Percentiles rank a stretch among this genome's conserved stretches.
Conservation (phyloP, 768 basidiomycete genomes). For the Holtermanniella nyarrowii region DNA sequence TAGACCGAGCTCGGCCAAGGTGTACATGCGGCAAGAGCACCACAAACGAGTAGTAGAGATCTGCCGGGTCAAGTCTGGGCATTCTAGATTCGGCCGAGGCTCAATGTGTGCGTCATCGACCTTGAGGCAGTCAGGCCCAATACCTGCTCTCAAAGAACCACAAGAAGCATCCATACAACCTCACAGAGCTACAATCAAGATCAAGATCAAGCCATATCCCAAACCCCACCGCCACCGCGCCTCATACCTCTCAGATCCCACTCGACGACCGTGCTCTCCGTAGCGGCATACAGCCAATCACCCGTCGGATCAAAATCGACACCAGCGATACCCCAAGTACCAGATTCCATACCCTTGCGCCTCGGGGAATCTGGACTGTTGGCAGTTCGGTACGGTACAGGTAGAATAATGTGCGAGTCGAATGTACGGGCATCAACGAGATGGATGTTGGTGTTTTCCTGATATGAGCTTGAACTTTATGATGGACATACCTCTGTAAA, state of each 20-base stretch:
- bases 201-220: constrained; percentile 27
- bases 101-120: no score
- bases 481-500: constrained; percentile 67
- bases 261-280: constrained; percentile 58
- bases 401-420: constrained; percentile 43
- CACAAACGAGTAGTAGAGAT: no score
- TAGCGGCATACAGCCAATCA: constrained; percentile 58
- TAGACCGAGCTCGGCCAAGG: no score
- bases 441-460: constrained; percentile 77
- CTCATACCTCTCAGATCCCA: constrained; percentile 52
- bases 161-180: no score
- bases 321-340: constrained; percentile 50
- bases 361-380: not conserved
- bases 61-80: no score
- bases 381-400: constrained; percentile 21
- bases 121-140: no score
- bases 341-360: constrained; percentile 22
- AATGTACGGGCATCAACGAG: constrained; percentile 80
- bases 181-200: no score
- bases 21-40: no score
- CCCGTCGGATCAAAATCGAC: constrained; percentile 64
- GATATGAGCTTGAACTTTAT: not conserved
- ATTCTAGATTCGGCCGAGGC: no score
- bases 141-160: no score
- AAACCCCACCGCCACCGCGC: constrained; percentile 17